Base-by-base conservation (phyloP, 305 asterid genomes). In the Lippia alba region DNA sequence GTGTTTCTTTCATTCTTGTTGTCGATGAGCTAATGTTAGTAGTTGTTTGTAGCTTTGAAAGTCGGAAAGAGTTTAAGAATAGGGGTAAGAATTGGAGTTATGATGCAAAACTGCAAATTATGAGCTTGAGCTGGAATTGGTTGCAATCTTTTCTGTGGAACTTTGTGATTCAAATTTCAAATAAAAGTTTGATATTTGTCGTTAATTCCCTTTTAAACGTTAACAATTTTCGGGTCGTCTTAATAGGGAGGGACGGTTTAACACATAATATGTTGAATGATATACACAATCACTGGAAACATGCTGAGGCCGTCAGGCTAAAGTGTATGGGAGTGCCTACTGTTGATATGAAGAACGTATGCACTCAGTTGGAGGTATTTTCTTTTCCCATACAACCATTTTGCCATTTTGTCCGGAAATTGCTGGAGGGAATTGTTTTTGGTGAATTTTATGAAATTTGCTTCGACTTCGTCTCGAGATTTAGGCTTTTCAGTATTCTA, bases 241-340 rank as follows among this genome's bases (percentile, higher is more conserved):
- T 53, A 76, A 62, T 66, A 92, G 99, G 99, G 53, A 88, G 99
- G 79, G 96, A 92, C 81, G 98, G 99, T 20, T 82, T 94, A 75
- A 94, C 98, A 3, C 99, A 92, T 83, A 92, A 92, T 83, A 92
- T 92, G 98, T 76, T 94, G 84, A 94, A 83, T 69, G 97, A 85
- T 76, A 90, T 94, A 69, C 97, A 94, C 79, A 85, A 88, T 73
- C 83, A 90, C 84, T 92, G 98, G 99, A 90, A 90, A 85, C 85
- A 80, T 39, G 77, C 91, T 2, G 97, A 94, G 77, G 97, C 96
- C 64, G 92, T 88, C 56, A 83, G 98, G 86, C 87, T 94, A 66
- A 94, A 91, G 88, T 94, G 98, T 74, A 84, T 94, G 96, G 99
- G 99, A 7, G 96, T 91, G 48, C 96, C 99, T 40, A 94, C 99